Conservation (phyloP, 139 green algal species). For the Edaphochlamys debaryana region DNA sequence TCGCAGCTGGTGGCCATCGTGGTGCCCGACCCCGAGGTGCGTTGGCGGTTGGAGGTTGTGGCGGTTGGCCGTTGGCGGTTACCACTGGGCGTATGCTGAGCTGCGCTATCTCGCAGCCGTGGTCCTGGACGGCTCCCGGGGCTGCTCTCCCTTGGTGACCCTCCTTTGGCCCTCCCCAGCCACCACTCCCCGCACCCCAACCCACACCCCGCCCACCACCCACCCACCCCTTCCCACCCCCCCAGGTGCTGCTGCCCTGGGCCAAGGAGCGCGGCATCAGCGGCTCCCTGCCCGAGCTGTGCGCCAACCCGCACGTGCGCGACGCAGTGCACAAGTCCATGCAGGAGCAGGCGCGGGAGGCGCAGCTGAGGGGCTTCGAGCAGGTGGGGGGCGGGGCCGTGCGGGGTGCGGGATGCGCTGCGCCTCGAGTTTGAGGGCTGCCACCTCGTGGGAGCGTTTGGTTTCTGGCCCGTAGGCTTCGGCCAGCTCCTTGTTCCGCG, state of each 20-base stretch:
- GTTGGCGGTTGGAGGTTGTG: not conserved
- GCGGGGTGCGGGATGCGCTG: not conserved
- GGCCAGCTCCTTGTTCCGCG: no score
- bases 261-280: conserved; percentile 72
- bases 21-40: conserved; percentile 90
- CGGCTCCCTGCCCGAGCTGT: conserved; percentile 65
- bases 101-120: no score
- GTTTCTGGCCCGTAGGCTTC: no score
- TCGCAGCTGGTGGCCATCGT: conserved; percentile 89
- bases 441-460: not conserved
- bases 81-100: no score
- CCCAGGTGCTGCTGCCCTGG: conserved; percentile 82
- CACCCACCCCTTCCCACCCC: conserved; percentile 56
- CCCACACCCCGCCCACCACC: not conserved
- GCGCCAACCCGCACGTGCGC: conserved; percentile 66
- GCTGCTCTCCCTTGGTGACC: no score
- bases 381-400: conserved; percentile 47
- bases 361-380: conserved; percentile 90
- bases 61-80: not conserved
- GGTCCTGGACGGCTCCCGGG: no score
- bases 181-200: not conserved
- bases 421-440: not conserved
- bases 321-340: conserved; percentile 80
- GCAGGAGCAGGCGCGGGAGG: conserved; percentile 80
- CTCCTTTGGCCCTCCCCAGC: no score